Conservation (phyloP, 2,329 filamentous ascomycete species). For the Zasmidium angulare region DNA sequence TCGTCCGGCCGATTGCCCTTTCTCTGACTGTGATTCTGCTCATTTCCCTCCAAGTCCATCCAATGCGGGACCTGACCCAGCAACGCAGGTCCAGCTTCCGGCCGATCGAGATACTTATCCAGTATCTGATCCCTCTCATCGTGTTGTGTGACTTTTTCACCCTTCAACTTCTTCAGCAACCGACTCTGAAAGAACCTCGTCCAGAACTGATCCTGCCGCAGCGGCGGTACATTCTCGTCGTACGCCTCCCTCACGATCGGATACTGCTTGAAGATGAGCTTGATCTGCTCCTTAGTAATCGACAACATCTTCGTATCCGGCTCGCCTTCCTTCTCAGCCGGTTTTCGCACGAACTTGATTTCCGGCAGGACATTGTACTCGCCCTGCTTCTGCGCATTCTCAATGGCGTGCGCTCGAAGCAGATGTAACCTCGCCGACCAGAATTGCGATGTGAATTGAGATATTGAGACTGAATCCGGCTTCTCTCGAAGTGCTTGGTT, state of each 20-base stretch:
- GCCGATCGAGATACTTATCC: constrained; percentile 78
- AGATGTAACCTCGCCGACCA: constrained; percentile 88
- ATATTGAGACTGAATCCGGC: constrained; percentile 75
- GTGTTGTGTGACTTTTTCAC: constrained; percentile 77
- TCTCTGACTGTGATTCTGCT: constrained; percentile 86
- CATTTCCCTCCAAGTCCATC: constrained; percentile 90
- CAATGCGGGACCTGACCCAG: constrained; percentile 75
- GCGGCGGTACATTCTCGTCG: constrained; percentile 73
- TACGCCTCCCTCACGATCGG: constrained; percentile 87
- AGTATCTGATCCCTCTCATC: constrained; percentile 77
- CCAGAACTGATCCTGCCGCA: constrained; percentile 84
- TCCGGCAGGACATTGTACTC: constrained; percentile 92
- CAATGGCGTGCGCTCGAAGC: constrained; percentile 85
- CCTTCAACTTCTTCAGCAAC: constrained; percentile 85
- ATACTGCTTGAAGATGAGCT: constrained; percentile 90
- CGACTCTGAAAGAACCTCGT: constrained; percentile 89
- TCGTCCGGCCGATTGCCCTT: constrained; percentile 84
- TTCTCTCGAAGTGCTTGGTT: constrained; percentile 81
- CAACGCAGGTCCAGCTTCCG: constrained; percentile 47
- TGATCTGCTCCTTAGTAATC: constrained; percentile 87
- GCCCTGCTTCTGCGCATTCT: constrained; percentile 80
- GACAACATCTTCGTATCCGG: constrained; percentile 71
- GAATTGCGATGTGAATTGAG: constrained; percentile 86
- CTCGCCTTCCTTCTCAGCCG: constrained; percentile 55
- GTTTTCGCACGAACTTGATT: constrained; percentile 58